Base-by-base conservation (phyloP, 2,329 filamentous ascomycete species). In the Pseudogymnoascus sp. region DNA sequence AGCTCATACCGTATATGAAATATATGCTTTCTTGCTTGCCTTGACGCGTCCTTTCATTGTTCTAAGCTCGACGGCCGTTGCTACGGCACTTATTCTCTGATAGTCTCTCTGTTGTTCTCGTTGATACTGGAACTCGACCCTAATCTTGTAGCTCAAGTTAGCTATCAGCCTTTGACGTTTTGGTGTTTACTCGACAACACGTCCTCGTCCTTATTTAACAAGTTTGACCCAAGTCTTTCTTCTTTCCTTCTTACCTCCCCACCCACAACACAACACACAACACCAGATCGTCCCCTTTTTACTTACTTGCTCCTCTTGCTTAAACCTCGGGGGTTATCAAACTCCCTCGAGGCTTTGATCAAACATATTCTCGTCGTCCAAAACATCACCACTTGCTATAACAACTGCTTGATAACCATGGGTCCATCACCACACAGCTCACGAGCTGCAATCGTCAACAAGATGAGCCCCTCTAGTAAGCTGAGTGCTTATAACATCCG, bases 31-130 rank as follows among this genome's bases (percentile, higher is more conserved):
- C 44, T 17, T 33, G 47, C 7, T 3, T 17, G 9, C 29, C 26
- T 54, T 11, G 17, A 54, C 47, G 47, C 47, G 47, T 17, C 47
- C 29, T 54, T 54, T 33, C 47, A 54, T 54, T 54, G 47, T 54
- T 54, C 47, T 54, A 4, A 10, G 2, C 9, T 54, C 47, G 47
- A 33, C 26, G 26, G 29, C 26, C 5, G 26, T 54, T 54, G 47
- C 29, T 29, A 54, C 29, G 26, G 47, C 47, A 54, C 47, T 54
- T 2, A 11, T 8, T 4, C 44, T 31, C 44, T 9, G 26, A 54
- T n/a, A 54, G 9, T 33, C 9, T 54, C 47, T 54, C 44, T 26
- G 29, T 7, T 33, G 47, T 54, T 54, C 47, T 26, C 9, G 47
- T 15, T 33, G 47, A 54, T 54, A 54, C 29, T 21, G 47, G 47